phyloP scores from a whole-genome alignment of 257 asterid species.

The Solanum phureja region DNA sequence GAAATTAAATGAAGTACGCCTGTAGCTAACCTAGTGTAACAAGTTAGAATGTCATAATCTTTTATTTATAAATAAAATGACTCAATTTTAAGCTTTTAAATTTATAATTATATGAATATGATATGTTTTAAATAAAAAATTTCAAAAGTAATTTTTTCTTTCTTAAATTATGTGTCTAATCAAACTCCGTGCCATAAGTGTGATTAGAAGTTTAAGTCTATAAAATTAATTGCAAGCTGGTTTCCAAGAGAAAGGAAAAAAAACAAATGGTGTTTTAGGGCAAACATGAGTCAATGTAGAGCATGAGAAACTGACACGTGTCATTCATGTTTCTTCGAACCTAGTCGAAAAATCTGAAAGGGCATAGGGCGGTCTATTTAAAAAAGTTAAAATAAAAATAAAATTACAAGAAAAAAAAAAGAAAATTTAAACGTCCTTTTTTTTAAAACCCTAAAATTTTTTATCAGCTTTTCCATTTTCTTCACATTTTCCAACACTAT shows the following conservation, averaged over 20 bases:
- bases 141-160: neutral
- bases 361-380: slow-evolving; percentile 4
- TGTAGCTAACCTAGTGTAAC: too few species aligned
- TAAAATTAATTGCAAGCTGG: neutral
- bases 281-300: slow-evolving; percentile 1
- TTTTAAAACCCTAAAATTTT: slow-evolving; percentile 9
- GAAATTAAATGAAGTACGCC: too few species aligned
- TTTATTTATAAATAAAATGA: too few species aligned
- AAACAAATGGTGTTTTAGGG: neutral
- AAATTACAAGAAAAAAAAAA: too few species aligned
- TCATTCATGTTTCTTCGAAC: slow-evolving; percentile 27
- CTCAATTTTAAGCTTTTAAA: neutral
- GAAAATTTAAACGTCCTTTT: neutral
- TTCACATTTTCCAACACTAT: slow-evolving; percentile 27
- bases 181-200: neutral
- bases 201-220: neutral
- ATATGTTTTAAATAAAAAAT: neutral
- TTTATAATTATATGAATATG: neutral
- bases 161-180: neutral
- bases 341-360: slow-evolving; percentile 32
- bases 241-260: neutral
- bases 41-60: too few species aligned
- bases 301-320: slow-evolving; percentile 14
- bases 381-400: too few species aligned
- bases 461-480: neutral